Base-by-base conservation (phyloP, 495 filamentous ascomycete genomes). In the Immersiella caudata region DNA sequence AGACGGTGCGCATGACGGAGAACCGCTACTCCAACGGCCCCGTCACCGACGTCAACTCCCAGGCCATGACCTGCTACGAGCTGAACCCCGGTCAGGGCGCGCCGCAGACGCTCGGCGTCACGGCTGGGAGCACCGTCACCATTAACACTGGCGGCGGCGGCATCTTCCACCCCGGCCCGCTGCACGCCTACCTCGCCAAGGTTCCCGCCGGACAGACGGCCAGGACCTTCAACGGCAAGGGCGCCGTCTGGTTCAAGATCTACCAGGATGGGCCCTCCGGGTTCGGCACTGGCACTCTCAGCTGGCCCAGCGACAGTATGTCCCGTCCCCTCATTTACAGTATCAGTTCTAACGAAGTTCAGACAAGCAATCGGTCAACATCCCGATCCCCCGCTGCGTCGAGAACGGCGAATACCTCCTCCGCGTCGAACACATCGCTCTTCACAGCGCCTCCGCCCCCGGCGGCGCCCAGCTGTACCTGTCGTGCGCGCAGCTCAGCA, bases 401-500 rank as follows among this genome's bases (percentile, higher is more conserved):
- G 78, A 78, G 1, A 71, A 80, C n/a, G 86, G 86, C 63, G 81
- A 86, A 59, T 89, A 89, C 73, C 82, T 89, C 20, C 75, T 88
- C 46, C 80, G 86, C 22, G 81, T 84, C 35, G 87, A 88, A 74
- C 84, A 87, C 66, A 83, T 88, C 22, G 85, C 78, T 1, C 78
- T 86, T 25, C 83, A 86, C 68, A 68, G 69, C 35, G 85, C 84
- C 7, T 61, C 64, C 58, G 58, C 71, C n/a, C 71, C 72, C 20
- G 79, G 78, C 29, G 83, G 83, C 29, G 83, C 86, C 6, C 85
- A 87, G 77, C 80, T 86, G 63, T 87, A 86, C 68, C 72, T 86
- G 65, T 72, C 77, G 27, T 83, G 81, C 71, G 80, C 81, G 18
- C 81, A 83, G 76, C 59, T 82, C 16, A 74, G 51, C 70, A 79